Base-by-base conservation (phyloP, 352 stramenopile species). In the Globisporangium viniferum region DNA sequence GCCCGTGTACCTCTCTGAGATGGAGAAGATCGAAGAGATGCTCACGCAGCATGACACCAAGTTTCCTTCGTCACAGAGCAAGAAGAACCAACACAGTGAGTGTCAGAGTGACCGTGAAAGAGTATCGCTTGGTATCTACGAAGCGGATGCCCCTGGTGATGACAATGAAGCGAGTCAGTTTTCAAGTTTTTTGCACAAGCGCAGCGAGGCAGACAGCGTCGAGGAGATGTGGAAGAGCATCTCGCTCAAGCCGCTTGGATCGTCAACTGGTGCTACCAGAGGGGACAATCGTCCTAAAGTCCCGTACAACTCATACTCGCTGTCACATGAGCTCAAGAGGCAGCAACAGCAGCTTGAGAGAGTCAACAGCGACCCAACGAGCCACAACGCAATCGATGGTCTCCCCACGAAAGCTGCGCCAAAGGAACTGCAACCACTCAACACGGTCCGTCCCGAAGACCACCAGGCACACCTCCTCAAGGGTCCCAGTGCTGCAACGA, bases 201-300 rank as follows among this genome's bases (percentile, higher is more conserved):
- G 53, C 36, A 51, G 51, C 5, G 51, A 58, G 22, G 44, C 33
- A 1, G 59, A 69, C 48, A 78, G 79, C 44, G 74, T 91, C 12
- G 83, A 91, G 51, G 76, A 75, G 49, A 91, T 91, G 79, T 91
- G 83, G 83, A 70, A 86, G 29, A 79, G 73, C 36, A 55, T 89
- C 36, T 59, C 59, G 5, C 63, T 86, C 6, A 84, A 79, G 36
- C 73, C 81, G 2, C 35, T 81, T 18, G 3, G 35, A 24, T 41
- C n/a, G 3, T 12, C 31, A 9, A n/a, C 18, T 39, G 53, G 24
- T 24, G 14, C 4, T 24, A 4, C 1, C 15, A 15, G 49, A 8
- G 49, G 12, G 20, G 49, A 57, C 7, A 60, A n/a, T 35, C 24
- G 29, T 6, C 12, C 62, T 10, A 51, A 59, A n/a, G 27, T 24